Base-by-base conservation (phyloP, 2,329 filamentous ascomycete genomes). In the Pseudogymnoascus sp. region DNA sequence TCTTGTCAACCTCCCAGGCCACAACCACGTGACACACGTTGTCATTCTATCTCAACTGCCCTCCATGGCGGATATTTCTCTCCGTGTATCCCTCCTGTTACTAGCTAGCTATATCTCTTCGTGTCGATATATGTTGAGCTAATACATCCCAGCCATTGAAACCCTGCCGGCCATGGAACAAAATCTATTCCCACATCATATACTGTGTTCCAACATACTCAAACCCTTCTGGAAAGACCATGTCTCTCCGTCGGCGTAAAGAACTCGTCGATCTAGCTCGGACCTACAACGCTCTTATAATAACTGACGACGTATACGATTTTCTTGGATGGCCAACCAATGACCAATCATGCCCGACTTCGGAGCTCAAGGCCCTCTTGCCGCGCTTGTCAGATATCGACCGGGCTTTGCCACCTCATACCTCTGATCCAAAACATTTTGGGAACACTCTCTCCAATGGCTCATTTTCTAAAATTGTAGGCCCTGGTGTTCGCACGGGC, bases 221-320 rank as follows among this genome's bases (percentile, higher is more conserved):
- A 4, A 90, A 91, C 67, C 88, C 88, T 0, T 86, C 84, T 0
- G 85, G 81, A 31, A 83, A 83, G 69, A 86, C 86, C 1, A 88
- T 90, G 83, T 83, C 82, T 6, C 71, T 86, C 21, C 71, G 72
- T 25, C 79, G 82, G 41, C 79, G 88, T n/a, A 74, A 82, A 63
- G 75, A 80, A 28, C 76, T 90, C 1, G 80, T 90, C 10, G 75
- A 76, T 11, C 70, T 90, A 10, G 88, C 88, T 1, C 77, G 86
- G 45, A 78, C 85, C 60, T 86, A 81, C 68, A 86, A 90, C 71
- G 85, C 85, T 1, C 76, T 90, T 16, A 73, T 90, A 51, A 78
- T 90, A 6, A 81, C 83, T 2, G 88, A 91, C 72, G 88, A 91
- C 74, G 87, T 90, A 0, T 91, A 92, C 69, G 88, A 91, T 72